phyloP scores from a whole-genome alignment of 192 early-diverging fungal genomes.

The Diversispora epigaea region DNA sequence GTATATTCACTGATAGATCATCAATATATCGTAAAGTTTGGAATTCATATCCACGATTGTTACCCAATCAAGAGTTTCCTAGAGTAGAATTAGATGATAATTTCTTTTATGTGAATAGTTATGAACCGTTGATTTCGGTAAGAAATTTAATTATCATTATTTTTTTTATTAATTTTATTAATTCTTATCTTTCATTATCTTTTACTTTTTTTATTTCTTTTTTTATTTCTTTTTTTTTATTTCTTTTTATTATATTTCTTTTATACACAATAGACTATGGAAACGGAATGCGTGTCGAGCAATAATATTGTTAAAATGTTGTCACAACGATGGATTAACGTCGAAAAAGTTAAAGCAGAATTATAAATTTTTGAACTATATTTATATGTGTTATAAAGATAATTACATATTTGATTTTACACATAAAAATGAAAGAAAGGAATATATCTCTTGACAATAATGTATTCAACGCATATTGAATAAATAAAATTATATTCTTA shows the following conservation, averaged over 20 bases:
- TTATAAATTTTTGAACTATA: too few species aligned
- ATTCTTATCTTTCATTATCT: not conserved
- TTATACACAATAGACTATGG: conserved; percentile 51
- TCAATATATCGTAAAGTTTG: conserved; percentile 56
- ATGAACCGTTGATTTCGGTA: conserved; percentile 61
- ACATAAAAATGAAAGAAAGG: too few species aligned
- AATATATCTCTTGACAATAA: too few species aligned
- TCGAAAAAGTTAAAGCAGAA: too few species aligned
- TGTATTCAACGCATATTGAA: too few species aligned
- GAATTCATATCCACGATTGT: conserved; percentile 61
- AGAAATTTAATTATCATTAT: not conserved
- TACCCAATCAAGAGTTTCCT: conserved; percentile 39
- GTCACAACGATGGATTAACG: conserved; percentile 31
- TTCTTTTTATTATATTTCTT: too few species aligned
- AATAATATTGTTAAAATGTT: conserved; percentile 59
- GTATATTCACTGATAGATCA: conserved; percentile 45
- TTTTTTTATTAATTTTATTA: conserved; percentile 3
- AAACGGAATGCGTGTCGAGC: conserved; percentile 58
- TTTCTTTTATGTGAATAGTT: conserved; percentile 59
- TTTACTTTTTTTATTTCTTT: not conserved
- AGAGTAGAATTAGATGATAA: conserved; percentile 28
- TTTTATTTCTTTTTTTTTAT: conserved; percentile 29
- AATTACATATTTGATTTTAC: too few species aligned
- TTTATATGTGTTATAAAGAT: too few species aligned
- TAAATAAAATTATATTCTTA: too few species aligned